Evolutionary conservation across 768 basidiomycete species (phyloP).

Genomic region (Pleurotus cornucopiae): DNA sequence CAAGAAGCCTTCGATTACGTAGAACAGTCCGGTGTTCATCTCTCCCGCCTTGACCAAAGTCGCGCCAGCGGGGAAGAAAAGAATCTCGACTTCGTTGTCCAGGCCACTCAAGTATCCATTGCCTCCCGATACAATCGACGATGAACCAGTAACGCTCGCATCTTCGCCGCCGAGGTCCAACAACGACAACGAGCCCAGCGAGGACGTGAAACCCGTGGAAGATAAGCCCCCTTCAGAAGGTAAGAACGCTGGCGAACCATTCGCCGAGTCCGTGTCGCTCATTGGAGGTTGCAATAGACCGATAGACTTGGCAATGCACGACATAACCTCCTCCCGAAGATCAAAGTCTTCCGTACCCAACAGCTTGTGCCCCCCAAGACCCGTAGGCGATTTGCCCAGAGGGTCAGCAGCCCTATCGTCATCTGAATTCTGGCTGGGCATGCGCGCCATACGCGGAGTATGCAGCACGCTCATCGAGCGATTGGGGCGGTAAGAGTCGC

Average conservation of each 20-base stretch:
- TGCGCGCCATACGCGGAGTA: slow-evolving; percentile 40
- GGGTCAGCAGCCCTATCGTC: slow-evolving; percentile 15
- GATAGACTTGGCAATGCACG: slow-evolving; percentile 95
- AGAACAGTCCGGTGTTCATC: slow-evolving; percentile 83
- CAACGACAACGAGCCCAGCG: slow-evolving; percentile 72
- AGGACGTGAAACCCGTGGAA: slow-evolving; percentile 40
- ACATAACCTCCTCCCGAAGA: slow-evolving; percentile 95
- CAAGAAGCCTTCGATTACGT: slow-evolving; percentile 93
- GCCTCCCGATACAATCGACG: slow-evolving; percentile 45
- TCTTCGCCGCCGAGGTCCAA: slow-evolving; percentile 68
- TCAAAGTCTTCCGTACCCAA: slow-evolving; percentile 75
- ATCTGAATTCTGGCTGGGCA: slow-evolving; percentile 22
- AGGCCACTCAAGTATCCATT: slow-evolving; percentile 69
- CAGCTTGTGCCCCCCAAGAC: slow-evolving; percentile 20
- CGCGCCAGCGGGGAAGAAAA: slow-evolving; percentile 87
- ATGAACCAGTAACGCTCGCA: slow-evolving; percentile 62
- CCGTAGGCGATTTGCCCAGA: slow-evolving; percentile 11
- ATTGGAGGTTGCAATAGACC: slow-evolving; percentile 86
- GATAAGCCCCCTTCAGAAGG: slow-evolving; percentile 37
- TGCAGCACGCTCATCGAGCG: slow-evolving; percentile 49
- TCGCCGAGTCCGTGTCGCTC: slow-evolving; percentile 60
- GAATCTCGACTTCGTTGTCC: slow-evolving; percentile 94
- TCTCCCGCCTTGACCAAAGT: slow-evolving; percentile 88
- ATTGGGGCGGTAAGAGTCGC: slow-evolving; percentile 40
- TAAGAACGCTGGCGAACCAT: slow-evolving; percentile 60